These are phyloP conservation scores for Penicillium sp. DNA, from an alignment of 2,329 filamentous ascomycete genomes.

Conservation along the genomic window DNA sequence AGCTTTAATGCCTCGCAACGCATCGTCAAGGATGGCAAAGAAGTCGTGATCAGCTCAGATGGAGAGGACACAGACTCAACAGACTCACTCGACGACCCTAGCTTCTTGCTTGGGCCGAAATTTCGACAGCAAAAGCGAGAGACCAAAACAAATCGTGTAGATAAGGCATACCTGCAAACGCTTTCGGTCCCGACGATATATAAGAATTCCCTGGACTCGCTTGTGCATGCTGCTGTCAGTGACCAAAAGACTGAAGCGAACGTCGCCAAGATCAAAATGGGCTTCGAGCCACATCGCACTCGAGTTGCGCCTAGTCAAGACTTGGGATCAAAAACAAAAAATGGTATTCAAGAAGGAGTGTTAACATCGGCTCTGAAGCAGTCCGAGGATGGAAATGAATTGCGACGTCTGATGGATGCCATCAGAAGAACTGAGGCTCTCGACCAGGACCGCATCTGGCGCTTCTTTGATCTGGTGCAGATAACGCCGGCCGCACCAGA, in stretches of 20 bases:
- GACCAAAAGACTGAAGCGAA: constrained; percentile 60
- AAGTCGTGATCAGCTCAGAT: constrained; percentile 65
- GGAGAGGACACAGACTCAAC: constrained; percentile 65
- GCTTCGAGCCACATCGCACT: constrained; percentile 17
- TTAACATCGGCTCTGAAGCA: constrained; percentile 44
- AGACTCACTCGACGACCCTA: constrained; percentile 54
- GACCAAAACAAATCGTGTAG: background rate
- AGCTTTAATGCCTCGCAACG: constrained; percentile 45
- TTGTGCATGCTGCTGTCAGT: constrained; percentile 59
- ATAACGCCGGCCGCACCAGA: constrained; percentile 21
- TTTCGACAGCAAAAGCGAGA: constrained; percentile 2
- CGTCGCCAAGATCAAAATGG: constrained; percentile 38
- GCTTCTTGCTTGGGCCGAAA: constrained; percentile 31
- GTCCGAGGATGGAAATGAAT: constrained; percentile 42
- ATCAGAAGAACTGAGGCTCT: constrained; percentile 61
- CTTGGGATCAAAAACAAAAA: constrained; percentile 3
- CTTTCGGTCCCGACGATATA: constrained; percentile 40
- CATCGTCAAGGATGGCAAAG: constrained; percentile 55
- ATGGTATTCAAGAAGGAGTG: constrained; percentile 37
- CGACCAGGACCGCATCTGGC: constrained; percentile 52
- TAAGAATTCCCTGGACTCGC: constrained; percentile 62
- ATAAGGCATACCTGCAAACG: constrained; percentile 1
- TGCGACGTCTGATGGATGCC: constrained; percentile 54
- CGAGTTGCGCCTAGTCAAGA: background rate
- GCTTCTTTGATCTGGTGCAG: constrained; percentile 52